Percentiles rank a stretch among this genome's conserved stretches.
These are phyloP conservation scores for Naganishia onofrii DNA, from an alignment of 768 basidiomycete genomes.

Conservation along the genomic window DNA sequence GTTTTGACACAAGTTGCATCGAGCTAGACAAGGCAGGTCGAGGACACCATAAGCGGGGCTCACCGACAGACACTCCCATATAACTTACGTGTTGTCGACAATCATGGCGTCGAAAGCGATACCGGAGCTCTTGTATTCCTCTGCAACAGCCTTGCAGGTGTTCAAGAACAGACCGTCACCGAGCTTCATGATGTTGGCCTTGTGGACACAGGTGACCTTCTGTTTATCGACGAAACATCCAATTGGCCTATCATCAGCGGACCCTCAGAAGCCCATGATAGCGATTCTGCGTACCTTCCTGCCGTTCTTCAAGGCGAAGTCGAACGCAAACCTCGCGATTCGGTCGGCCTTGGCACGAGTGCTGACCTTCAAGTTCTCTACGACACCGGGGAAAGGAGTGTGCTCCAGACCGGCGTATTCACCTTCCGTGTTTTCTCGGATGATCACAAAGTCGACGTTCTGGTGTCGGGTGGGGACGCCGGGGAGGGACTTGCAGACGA, in stretches of 20 bases:
- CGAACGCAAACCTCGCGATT: constrained; percentile 94
- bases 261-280: constrained; percentile 1
- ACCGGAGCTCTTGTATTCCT: constrained; percentile 90
- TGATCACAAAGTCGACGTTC: constrained; percentile 97
- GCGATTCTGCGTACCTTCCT: constrained; percentile 61
- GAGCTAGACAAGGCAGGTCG: constrained; percentile 60
- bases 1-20: constrained; percentile 97
- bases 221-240: constrained; percentile 53
- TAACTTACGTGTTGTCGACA: constrained; percentile 84
- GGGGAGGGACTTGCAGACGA: constrained; percentile 94
- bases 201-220: constrained; percentile 99
- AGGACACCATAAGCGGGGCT: not conserved
- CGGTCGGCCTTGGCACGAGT: constrained; percentile 93
- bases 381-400: constrained; percentile 89
- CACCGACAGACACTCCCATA: no score
- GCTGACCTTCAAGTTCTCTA: constrained; percentile 95
- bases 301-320: constrained; percentile 97
- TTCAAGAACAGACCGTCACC: constrained; percentile 98
- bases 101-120: constrained; percentile 98
- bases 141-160: constrained; percentile 92
- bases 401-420: constrained; percentile 99
- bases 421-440: constrained; percentile 99
- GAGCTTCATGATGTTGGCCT: constrained; percentile 99
- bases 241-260: not conserved
- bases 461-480: constrained; percentile 93